These are phyloP conservation scores for Teratosphaeria zuluensis DNA, from an alignment of 2,329 filamentous ascomycete genomes.

Conservation along the genomic window DNA sequence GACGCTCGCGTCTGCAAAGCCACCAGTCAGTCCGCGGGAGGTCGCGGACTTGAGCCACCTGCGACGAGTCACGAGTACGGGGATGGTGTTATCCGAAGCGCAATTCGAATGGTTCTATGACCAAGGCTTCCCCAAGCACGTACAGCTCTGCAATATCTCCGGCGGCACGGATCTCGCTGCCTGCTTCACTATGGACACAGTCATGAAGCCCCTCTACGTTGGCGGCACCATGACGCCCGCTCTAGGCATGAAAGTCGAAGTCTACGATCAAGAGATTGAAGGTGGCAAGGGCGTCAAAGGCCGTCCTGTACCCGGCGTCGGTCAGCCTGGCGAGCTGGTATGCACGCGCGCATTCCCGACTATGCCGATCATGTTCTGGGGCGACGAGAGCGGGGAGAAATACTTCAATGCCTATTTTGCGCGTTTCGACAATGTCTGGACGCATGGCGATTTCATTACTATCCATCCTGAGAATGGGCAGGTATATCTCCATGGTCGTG, in stretches of 20 bases:
- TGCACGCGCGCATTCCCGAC: conserved; percentile 62
- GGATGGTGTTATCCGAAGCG: conserved; percentile 70
- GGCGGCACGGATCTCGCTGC: conserved; percentile 64
- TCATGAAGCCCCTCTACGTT: conserved; percentile 55
- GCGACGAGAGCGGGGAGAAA: conserved; percentile 30
- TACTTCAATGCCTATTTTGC: conserved; percentile 39
- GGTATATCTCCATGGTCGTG: conserved; percentile 58
- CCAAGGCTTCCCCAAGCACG: conserved; percentile 54
- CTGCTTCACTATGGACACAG: conserved; percentile 56
- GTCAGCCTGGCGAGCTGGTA: conserved; percentile 66
- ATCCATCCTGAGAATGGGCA: conserved; percentile 59
- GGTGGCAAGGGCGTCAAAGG: conserved; percentile 36
- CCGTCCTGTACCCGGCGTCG: conserved; percentile 43
- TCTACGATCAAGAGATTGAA: conserved; percentile 49
- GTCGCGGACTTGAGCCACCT: conserved; percentile 55
- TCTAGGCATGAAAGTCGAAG: conserved; percentile 45
- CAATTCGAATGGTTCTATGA: conserved; percentile 77
- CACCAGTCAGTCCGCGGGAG: conserved; percentile 47
- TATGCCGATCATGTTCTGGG: conserved; percentile 50
- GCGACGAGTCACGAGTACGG: conserved; percentile 57
- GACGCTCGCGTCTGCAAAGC: conserved; percentile 56
- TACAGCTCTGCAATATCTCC: conserved; percentile 64
- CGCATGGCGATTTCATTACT: conserved; percentile 71
- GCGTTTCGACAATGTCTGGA: conserved; percentile 56
- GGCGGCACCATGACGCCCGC: conserved; percentile 47